These are phyloP conservation scores for Trichoderma guizhouense DNA, from an alignment of 2,329 filamentous ascomycete species.

Conservation along the genomic window DNA sequence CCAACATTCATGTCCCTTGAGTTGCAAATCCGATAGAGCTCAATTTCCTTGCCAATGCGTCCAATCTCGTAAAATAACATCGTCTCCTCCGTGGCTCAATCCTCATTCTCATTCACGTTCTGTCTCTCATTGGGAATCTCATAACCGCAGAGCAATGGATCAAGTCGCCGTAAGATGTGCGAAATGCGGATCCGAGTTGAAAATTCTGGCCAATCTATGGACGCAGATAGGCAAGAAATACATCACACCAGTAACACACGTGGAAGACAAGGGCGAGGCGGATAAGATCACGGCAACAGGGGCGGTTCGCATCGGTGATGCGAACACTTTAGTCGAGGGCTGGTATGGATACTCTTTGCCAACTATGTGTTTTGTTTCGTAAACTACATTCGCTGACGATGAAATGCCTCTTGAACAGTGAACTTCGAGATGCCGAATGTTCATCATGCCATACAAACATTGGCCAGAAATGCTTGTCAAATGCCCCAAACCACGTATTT, in stretches of 20 bases:
- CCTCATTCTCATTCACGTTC: not conserved
- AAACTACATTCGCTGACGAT: not conserved
- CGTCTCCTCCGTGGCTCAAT: not conserved
- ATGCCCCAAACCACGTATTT: conserved; percentile 37
- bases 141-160: conserved; percentile 30
- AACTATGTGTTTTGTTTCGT: not conserved
- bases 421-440: conserved; percentile 38
- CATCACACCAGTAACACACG: conserved; percentile 35
- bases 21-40: not conserved
- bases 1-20: not conserved
- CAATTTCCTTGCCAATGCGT: not conserved
- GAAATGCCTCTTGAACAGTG: conserved; percentile 24
- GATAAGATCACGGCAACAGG: conserved; percentile 23
- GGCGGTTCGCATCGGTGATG: conserved; percentile 29
- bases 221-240: conserved; percentile 40
- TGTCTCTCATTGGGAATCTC: not conserved
- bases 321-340: conserved; percentile 33
- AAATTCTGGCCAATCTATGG: conserved; percentile 38
- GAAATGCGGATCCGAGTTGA: conserved; percentile 31
- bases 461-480: conserved; percentile 35
- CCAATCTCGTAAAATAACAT: not conserved
- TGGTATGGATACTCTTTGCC: not conserved
- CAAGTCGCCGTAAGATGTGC: conserved; percentile 35
- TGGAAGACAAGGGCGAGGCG: conserved; percentile 13
- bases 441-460: conserved; percentile 30